A percentile compares a stretch with the other conserved stretches of the same genome.
phyloP scores from a whole-genome alignment of 2,329 filamentous ascomycete genomes.

The Macrophomina phaseolina region DNA sequence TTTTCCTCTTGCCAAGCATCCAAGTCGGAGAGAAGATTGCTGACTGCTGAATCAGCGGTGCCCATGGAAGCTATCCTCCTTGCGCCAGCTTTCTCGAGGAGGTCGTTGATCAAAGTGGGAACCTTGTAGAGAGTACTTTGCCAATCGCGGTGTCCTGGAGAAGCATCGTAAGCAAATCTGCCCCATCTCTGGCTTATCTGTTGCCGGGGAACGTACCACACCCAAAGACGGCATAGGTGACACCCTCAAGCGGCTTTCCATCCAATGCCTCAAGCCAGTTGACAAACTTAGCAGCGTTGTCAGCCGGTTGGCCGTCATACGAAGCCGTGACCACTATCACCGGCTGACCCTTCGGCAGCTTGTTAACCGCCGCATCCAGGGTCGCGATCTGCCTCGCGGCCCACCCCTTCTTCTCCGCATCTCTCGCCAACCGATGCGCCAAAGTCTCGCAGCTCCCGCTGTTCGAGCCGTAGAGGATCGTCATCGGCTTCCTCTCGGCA shows the following conservation, averaged over 20 bases:
- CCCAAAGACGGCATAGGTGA: constrained; percentile 49
- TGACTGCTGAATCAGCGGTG: constrained; percentile 42
- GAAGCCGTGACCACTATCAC: constrained; percentile 48
- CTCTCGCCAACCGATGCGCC: constrained; percentile 44
- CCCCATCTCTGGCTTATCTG: too few relatives aligned
- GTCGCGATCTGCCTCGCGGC: constrained; percentile 41
- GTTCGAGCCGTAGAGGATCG: constrained; percentile 49
- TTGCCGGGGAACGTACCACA: constrained; percentile 35
- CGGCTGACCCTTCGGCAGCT: constrained; percentile 43
- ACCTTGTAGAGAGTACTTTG: constrained; percentile 47
- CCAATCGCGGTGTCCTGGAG: constrained; percentile 45
- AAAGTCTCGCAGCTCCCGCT: constrained; percentile 50
- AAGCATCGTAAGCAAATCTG: not conserved
- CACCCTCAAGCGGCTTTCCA: constrained; percentile 36
- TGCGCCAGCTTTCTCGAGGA: constrained; percentile 40
- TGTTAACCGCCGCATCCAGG: constrained; percentile 43
- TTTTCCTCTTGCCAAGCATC: constrained; percentile 47
- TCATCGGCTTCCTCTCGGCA: constrained; percentile 30
- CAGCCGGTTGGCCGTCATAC: constrained; percentile 51
- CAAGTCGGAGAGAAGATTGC: constrained; percentile 49
- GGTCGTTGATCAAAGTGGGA: constrained; percentile 44
- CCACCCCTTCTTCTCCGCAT: constrained; percentile 45
- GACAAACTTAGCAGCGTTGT: constrained; percentile 51
- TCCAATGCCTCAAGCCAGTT: constrained; percentile 44
- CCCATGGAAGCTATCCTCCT: constrained; percentile 40